phyloP scores from a whole-genome alignment of 1,284 basidiomycete genomes.

The Naganishia sp. region DNA sequence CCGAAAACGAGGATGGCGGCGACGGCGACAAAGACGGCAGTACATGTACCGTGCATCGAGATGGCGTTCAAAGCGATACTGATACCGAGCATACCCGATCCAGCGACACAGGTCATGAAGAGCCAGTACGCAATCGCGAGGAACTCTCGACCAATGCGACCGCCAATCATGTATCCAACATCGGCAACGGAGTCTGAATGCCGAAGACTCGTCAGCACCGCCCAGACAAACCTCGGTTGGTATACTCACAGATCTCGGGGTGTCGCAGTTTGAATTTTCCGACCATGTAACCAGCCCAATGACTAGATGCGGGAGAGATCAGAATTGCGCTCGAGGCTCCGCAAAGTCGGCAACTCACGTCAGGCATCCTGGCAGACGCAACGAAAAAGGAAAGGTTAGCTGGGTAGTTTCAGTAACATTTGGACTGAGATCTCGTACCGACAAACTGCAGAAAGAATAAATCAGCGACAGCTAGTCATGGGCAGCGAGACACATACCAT shows the following conservation, averaged over 20 bases:
- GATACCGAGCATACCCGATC: slow-evolving; percentile 42
- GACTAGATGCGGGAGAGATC: neutral
- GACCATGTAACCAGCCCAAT: slow-evolving; percentile 60
- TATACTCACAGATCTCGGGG: slow-evolving; percentile 61
- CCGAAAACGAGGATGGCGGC: slow-evolving; percentile 9
- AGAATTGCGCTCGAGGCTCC: no score
- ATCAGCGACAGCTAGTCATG: neutral
- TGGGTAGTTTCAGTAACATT: no score
- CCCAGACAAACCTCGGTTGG: slow-evolving; percentile 48
- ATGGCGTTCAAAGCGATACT: slow-evolving; percentile 53
- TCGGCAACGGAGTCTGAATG: slow-evolving; percentile 18
- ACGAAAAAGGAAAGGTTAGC: no score
- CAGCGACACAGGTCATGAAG: slow-evolving; percentile 33
- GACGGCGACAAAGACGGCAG: slow-evolving; percentile 20
- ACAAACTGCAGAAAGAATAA: neutral
- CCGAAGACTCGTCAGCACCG: slow-evolving; percentile 57
- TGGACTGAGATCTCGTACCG: no score
- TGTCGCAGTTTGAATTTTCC: slow-evolving; percentile 64
- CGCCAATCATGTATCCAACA: slow-evolving; percentile 23
- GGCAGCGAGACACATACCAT: neutral
- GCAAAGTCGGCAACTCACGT: no score
- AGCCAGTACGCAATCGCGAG: slow-evolving; percentile 16
- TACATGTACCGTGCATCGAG: slow-evolving; percentile 32
- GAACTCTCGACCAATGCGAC: slow-evolving; percentile 1
- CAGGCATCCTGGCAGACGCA: no score